Evolutionary conservation across 192 early-diverging fungal species (phyloP).

Genomic region (Rhizophagus sp.): DNA sequence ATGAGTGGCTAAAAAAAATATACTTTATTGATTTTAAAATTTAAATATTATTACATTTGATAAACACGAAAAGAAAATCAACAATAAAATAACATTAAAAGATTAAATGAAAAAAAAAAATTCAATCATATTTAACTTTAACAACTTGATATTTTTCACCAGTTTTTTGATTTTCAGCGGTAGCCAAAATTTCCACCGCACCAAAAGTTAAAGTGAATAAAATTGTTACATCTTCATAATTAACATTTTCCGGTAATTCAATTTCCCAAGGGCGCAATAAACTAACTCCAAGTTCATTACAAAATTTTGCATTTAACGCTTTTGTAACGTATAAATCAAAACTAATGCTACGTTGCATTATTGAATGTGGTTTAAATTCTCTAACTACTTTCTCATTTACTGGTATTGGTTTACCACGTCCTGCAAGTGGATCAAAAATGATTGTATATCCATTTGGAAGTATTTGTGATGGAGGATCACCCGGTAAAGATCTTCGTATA

Average conservation of each 20-base stretch:
- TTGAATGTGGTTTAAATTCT: background rate
- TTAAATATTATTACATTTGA: too few species aligned
- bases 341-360: background rate
- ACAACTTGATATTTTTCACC: background rate
- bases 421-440: background rate
- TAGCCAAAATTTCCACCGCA: background rate
- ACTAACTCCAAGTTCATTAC: background rate
- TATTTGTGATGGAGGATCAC: background rate
- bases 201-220: background rate
- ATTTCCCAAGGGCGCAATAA: background rate
- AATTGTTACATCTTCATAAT: background rate
- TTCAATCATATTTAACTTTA: background rate
- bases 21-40: too few species aligned
- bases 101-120: background rate
- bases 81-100: too few species aligned
- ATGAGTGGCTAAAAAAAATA: too few species aligned
- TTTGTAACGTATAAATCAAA: background rate
- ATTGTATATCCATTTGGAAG: background rate
- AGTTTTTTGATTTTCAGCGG: background rate
- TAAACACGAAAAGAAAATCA: too few species aligned
- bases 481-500: background rate
- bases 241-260: background rate
- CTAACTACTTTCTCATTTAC: background rate
- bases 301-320: background rate
- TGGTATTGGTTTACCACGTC: background rate